These are phyloP conservation scores for Pestalotiopsis sp. DNA, from an alignment of 2,329 filamentous ascomycete species.

Conservation along the genomic window DNA sequence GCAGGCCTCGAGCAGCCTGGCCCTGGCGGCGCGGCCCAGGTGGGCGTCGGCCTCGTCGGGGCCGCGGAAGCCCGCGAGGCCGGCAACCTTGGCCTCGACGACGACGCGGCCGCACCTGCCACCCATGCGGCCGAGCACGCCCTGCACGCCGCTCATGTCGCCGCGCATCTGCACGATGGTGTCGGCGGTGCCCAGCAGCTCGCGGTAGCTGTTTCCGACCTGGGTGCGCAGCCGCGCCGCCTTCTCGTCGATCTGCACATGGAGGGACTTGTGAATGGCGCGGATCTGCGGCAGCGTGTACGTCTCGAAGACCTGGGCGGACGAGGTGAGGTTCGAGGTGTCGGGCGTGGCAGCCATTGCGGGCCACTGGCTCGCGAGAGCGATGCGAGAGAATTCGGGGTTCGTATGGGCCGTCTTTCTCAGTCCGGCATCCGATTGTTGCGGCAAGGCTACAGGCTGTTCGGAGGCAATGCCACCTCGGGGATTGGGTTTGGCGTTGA, in stretches of 20 bases:
- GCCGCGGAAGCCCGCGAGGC: constrained; percentile 53
- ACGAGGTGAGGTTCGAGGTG: constrained; percentile 49
- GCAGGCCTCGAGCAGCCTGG: constrained; percentile 55
- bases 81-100: constrained; percentile 66
- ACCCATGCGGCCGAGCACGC: constrained; percentile 71
- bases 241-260: constrained; percentile 64
- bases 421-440: not conserved
- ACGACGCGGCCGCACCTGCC: constrained; percentile 74
- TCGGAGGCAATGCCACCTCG: not conserved
- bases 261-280: constrained; percentile 62
- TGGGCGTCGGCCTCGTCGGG: constrained; percentile 25
- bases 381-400: not conserved
- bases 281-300: constrained; percentile 67
- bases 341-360: constrained; percentile 42
- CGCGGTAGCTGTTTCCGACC: constrained; percentile 75
- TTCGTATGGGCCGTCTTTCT: not conserved
- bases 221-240: constrained; percentile 63
- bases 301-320: constrained; percentile 56
- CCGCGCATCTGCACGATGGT: constrained; percentile 88
- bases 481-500: not conserved
- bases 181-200: constrained; percentile 88
- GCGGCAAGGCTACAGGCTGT: not conserved
- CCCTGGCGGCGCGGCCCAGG: constrained; percentile 39
- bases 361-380: not conserved
- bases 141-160: constrained; percentile 76